phyloP scores from a whole-genome alignment of 306 rosid genomes.

The Lathyrus tuberosus region DNA sequence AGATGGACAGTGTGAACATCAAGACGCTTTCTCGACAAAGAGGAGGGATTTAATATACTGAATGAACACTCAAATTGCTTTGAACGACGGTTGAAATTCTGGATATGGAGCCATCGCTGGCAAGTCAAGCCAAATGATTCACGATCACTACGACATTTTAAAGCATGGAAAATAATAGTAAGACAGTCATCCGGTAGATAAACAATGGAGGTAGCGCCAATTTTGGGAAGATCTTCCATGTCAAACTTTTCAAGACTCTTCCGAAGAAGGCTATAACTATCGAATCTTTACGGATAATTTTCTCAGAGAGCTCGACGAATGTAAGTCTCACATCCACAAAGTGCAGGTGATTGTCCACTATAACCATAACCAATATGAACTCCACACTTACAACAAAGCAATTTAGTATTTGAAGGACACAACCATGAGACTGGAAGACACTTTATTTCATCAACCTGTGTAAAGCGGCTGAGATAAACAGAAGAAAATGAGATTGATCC shows the following conservation, averaged over 20 bases:
- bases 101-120: constrained; percentile 57
- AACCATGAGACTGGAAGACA: too few relatives aligned
- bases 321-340: too few relatives aligned
- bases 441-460: too few relatives aligned
- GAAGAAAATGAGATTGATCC: constrained; percentile 57
- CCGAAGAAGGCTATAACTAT: constrained; percentile 56
- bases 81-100: constrained; percentile 52
- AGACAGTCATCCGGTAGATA: constrained; percentile 68
- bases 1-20: constrained; percentile 45
- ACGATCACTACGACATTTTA: constrained; percentile 49
- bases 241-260: constrained; percentile 51
- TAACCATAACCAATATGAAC: too few relatives aligned
- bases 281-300: constrained; percentile 58
- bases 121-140: constrained; percentile 74
- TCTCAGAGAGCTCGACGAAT: constrained; percentile 50
- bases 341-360: too few relatives aligned
- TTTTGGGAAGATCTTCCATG: constrained; percentile 49
- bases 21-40: constrained; percentile 34
- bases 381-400: too few relatives aligned
- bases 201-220: constrained; percentile 50
- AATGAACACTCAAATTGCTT: constrained; percentile 59
- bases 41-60: constrained; percentile 39
- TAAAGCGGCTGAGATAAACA: constrained; percentile 65
- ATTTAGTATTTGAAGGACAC: too few relatives aligned
- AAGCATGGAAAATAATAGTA: constrained; percentile 50